These are phyloP conservation scores for Cytospora piceicola DNA, from an alignment of 2,329 filamentous ascomycete species.

Conservation along the genomic window DNA sequence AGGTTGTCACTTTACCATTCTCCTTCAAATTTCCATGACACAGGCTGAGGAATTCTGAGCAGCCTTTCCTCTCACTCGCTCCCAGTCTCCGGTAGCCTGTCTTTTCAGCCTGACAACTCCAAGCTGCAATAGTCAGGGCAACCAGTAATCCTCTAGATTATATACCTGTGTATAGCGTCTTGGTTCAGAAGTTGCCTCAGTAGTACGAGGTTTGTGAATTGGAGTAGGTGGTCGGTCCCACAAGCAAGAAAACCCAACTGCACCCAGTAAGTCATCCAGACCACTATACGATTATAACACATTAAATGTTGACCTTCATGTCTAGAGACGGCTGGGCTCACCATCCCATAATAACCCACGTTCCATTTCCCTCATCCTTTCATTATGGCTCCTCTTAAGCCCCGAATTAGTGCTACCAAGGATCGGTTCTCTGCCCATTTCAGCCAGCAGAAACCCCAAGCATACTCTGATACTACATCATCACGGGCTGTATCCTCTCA, in stretches of 20 bases:
- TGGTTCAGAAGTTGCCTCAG: neutral
- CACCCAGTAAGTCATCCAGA: neutral
- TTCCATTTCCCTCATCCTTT: neutral
- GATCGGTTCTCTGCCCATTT: slow-evolving; percentile 72
- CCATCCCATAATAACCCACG: neutral
- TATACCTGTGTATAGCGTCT: neutral
- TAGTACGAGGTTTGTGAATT: neutral
- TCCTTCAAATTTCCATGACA: slow-evolving; percentile 10
- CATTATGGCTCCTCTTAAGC: slow-evolving; percentile 48
- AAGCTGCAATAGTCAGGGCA: neutral
- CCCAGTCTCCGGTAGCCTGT: neutral
- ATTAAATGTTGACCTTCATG: neutral
- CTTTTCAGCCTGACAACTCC: neutral
- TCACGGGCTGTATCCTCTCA: slow-evolving; percentile 58
- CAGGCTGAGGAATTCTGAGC: slow-evolving; percentile 18
- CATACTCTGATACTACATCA: slow-evolving; percentile 66
- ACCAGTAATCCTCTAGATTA: neutral
- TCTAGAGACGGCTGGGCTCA: neutral
- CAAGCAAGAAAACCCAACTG: neutral
- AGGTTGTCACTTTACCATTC: neutral
- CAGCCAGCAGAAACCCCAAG: slow-evolving; percentile 68
- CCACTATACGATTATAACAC: neutral
- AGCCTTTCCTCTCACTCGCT: slow-evolving; percentile 9
- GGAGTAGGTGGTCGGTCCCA: neutral
- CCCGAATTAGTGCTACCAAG: slow-evolving; percentile 65